Percentiles rank a stretch among this genome's conserved stretches.
phyloP scores from a whole-genome alignment of 768 basidiomycete species.

The Tephrocybe sp. region DNA sequence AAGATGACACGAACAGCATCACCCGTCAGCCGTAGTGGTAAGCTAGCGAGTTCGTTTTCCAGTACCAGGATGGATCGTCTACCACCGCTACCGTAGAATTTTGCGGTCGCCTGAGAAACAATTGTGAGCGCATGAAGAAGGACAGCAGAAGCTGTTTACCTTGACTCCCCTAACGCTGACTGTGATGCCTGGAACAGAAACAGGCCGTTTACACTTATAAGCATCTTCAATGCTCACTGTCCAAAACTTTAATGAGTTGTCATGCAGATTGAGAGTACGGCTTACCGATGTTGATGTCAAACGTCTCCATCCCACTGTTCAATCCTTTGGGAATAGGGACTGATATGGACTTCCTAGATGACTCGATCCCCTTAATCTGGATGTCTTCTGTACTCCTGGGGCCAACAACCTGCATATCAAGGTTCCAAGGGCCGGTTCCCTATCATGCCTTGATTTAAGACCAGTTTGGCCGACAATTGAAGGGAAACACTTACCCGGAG shows the following conservation, averaged over 20 bases:
- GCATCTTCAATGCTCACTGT: constrained; percentile 85
- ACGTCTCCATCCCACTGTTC: constrained; percentile 66
- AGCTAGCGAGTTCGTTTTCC: constrained; percentile 65
- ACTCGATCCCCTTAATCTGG: constrained; percentile 51
- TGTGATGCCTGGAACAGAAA: constrained; percentile 73
- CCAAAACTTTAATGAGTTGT: constrained; percentile 11
- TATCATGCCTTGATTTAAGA: constrained; percentile 23
- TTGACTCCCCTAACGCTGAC: constrained; percentile 83
- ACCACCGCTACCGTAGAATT: constrained; percentile 72
- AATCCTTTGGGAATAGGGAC: constrained; percentile 69
- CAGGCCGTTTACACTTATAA: constrained; percentile 77
- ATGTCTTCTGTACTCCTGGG: constrained; percentile 63
- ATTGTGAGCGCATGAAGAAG: not conserved
- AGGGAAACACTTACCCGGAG: constrained; percentile 56
- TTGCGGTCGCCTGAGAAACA: constrained; percentile 68
- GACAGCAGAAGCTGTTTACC: constrained; percentile 37
- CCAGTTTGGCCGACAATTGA: not conserved
- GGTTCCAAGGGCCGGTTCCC: constrained; percentile 90
- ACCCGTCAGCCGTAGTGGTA: constrained; percentile 87
- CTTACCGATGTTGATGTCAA: constrained; percentile 77
- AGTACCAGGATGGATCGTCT: constrained; percentile 62
- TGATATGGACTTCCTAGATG: constrained; percentile 50
- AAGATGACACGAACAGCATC: constrained; percentile 61
- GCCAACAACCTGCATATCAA: constrained; percentile 80
- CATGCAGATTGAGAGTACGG: not conserved